Conservation (phyloP, 352 stramenopile genomes). For the Phytophthora ohioensis region DNA sequence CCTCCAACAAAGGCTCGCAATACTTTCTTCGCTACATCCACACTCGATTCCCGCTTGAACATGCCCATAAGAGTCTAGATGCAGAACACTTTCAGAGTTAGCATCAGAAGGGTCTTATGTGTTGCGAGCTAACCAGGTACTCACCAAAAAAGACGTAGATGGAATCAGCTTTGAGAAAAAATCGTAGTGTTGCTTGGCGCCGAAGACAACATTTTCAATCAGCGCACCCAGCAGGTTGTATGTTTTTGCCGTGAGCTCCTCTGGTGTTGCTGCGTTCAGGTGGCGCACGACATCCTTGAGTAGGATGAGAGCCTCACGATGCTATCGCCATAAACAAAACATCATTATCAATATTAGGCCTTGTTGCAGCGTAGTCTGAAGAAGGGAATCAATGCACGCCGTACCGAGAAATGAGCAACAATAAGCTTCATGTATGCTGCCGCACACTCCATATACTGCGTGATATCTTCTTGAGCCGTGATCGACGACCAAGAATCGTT, state of each 20-base stretch:
- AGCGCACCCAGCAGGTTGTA: conserved; percentile 77
- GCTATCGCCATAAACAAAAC: conserved; percentile 31
- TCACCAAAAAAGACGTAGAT: conserved; percentile 74
- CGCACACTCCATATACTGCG: conserved; percentile 84
- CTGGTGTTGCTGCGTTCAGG: conserved; percentile 65
- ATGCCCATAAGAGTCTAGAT: conserved; percentile 80
- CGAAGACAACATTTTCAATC: conserved; percentile 84
- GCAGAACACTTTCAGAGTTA: not conserved
- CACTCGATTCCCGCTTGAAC: conserved; percentile 86
- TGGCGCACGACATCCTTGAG: conserved; percentile 88
- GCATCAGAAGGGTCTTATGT: not conserved
- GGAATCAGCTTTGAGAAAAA: conserved; percentile 86
- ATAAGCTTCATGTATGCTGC: conserved; percentile 89
- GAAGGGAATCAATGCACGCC: conserved; percentile 3
- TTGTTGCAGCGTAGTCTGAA: not conserved
- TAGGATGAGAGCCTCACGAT: conserved; percentile 85
- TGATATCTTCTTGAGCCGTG: conserved; percentile 74
- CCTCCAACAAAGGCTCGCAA: conserved; percentile 76
- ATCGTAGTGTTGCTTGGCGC: conserved; percentile 67
- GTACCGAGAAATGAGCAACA: conserved; percentile 82
- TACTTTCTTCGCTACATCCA: conserved; percentile 86
- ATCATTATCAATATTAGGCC: conserved; percentile 6
- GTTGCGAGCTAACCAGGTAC: conserved; percentile 4
- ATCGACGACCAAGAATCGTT: conserved; percentile 89
- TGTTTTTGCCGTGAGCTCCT: conserved; percentile 66